Evolutionary conservation across 2,329 filamentous ascomycete genomes (phyloP).

Genomic region (Exophiala aquamarina): DNA sequence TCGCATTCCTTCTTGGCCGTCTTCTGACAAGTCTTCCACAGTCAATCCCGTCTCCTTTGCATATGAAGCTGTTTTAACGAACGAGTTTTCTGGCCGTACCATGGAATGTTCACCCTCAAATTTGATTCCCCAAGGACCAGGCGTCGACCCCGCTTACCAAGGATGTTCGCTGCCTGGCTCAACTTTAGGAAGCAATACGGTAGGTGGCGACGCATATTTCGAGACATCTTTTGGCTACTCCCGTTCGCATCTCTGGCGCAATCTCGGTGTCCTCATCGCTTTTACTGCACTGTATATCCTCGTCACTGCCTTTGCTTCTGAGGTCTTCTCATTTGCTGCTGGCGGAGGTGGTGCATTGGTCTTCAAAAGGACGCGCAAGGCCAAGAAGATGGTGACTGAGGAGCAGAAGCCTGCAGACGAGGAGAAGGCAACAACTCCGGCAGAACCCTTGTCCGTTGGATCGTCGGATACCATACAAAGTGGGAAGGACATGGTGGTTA

Average conservation of each 20-base stretch:
- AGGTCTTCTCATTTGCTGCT: conserved; percentile 62
- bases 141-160: conserved; percentile 56
- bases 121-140: conserved; percentile 61
- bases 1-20: too few relatives aligned
- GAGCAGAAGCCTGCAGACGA: conserved; percentile 52
- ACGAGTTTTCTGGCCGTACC: conserved; percentile 59
- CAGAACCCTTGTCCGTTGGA: conserved; percentile 30
- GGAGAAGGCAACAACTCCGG: conserved; percentile 48
- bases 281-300: conserved; percentile 73
- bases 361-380: conserved; percentile 67
- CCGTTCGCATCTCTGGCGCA: conserved; percentile 64
- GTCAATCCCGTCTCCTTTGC: conserved; percentile 58
- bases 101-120: conserved; percentile 62
- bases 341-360: conserved; percentile 62
- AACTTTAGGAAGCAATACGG: conserved; percentile 47
- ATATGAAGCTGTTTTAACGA: conserved; percentile 67
- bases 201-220: conserved; percentile 58
- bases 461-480: conserved; percentile 37
- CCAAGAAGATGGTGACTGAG: conserved; percentile 55
- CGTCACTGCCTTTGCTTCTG: conserved; percentile 69
- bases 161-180: conserved; percentile 65
- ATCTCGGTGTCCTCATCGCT: conserved; percentile 75
- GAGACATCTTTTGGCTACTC: conserved; percentile 52
- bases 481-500: conserved; percentile 41
- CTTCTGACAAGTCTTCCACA: too few relatives aligned